Evolutionary conservation across 1,284 basidiomycete genomes (phyloP), one percentile per base, ranked within the genome.

Genomic region (Irpex lacteus): DNA sequence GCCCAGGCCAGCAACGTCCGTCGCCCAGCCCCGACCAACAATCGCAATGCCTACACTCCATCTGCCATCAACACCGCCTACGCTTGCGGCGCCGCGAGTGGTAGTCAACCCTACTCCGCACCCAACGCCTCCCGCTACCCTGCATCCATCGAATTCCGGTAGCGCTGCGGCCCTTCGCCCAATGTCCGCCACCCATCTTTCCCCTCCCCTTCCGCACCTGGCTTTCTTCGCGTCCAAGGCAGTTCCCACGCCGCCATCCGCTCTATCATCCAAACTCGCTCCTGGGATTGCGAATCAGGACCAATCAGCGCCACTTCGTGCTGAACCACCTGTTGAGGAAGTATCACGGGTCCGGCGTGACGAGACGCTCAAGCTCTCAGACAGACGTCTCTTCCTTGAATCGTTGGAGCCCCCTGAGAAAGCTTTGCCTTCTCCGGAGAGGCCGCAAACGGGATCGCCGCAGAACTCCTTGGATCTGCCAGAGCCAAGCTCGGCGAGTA

Each of bases 121-220:
- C 70, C 84, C 84, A 1, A 86, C 86, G 2, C 85, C 86, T 4
- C 85, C 83, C 1, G 79, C 80, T 2, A 84, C 84, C 1, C 84
- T 84, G 1, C 70, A 73, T 65, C 68, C 75, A 62, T 61, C 67
- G 55, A 65, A 62, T 64, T 36, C 58, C 13, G 6, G 61, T 15
- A 56, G 56, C 44, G 13, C 60, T 59, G 52, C 67, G 64, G 56
- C 62, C 58, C 56, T 61, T 60, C 18, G 63, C 53, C 63, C 68
- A 32, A 66, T 67, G 18, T 40, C 69, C 21, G 66, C 70, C n/a
- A 67, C 67, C 2, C 69, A 72, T 57, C 70, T 75, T 15, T 60
- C 70, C 9, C 71, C 71, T 49, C 68, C 65, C n/a, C 70, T 70
- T 55, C 67, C 67, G 52, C 70, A 67, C 61, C 60, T 72, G 7